A percentile compares a stretch with the other conserved stretches of the same genome.
These are phyloP conservation scores for Phytophthora constricta DNA, from an alignment of 352 stramenopile genomes.

Conservation along the genomic window DNA sequence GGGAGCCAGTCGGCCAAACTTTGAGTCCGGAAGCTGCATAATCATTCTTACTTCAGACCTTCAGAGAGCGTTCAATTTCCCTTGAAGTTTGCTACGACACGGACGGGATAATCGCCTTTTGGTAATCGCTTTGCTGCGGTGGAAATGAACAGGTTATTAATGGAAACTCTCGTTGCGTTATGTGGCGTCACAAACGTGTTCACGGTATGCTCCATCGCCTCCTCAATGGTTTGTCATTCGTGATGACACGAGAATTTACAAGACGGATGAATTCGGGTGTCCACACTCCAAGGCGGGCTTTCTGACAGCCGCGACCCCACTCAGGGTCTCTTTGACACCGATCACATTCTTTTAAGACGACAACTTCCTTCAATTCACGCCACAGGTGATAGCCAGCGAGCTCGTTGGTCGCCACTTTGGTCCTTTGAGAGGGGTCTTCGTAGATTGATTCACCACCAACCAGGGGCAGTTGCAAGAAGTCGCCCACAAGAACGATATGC, in stretches of 20 bases:
- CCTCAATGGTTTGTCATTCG: not conserved
- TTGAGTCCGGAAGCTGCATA: not conserved
- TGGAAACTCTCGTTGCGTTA: slow-evolving; percentile 3
- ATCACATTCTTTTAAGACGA: slow-evolving; percentile 22
- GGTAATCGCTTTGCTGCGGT: not conserved
- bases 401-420: not conserved
- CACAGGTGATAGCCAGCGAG: slow-evolving; percentile 9
- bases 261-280: slow-evolving; percentile 21
- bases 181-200: slow-evolving; percentile 3
- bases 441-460: slow-evolving; percentile 7
- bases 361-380: not conserved
- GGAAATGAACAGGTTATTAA: slow-evolving; percentile 6
- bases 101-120: not conserved
- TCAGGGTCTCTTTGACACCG: slow-evolving; percentile 30
- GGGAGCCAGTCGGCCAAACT: slow-evolving; percentile 6
- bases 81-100: slow-evolving; percentile 11
- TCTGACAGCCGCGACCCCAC: slow-evolving; percentile 31
- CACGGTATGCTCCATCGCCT: not conserved
- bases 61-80: not conserved
- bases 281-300: slow-evolving; percentile 27
- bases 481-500: slow-evolving; percentile 4
- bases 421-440: slow-evolving; percentile 1
- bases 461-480: slow-evolving; percentile 7
- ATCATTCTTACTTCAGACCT: not conserved
- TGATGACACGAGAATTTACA: slow-evolving; percentile 20